A percentile compares a stretch with the other conserved stretches of the same genome.
Conservation (phyloP, 768 basidiomycete species). For the Tylopilus vinaceipallidus region DNA sequence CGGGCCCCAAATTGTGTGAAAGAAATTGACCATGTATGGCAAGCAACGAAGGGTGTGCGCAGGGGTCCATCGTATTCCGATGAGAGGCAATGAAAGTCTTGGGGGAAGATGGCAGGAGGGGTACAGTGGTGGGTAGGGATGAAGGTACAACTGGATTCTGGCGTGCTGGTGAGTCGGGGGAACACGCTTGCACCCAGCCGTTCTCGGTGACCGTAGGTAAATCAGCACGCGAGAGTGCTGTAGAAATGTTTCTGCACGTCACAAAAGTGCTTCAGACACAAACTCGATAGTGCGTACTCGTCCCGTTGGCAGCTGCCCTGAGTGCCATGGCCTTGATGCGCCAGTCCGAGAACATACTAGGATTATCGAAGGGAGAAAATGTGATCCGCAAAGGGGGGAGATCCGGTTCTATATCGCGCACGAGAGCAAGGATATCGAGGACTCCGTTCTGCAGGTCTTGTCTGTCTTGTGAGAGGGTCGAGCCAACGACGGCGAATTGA, state of each 20-base stretch:
- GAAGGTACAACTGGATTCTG: conserved; percentile 32
- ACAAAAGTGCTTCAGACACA: background rate
- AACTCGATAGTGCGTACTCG: conserved; percentile 16
- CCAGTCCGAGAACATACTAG: conserved; percentile 27
- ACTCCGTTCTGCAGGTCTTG: background rate
- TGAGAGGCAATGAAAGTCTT: conserved; percentile 39
- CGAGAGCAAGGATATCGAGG: conserved; percentile 18
- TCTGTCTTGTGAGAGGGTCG: conserved; percentile 7
- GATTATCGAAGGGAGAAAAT: conserved; percentile 31
- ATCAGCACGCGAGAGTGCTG: conserved; percentile 29
- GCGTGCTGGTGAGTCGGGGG: conserved; percentile 25
- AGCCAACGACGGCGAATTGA: conserved; percentile 15
- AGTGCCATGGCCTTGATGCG: conserved; percentile 19
- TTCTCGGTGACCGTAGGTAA: conserved; percentile 33
- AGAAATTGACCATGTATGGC: conserved; percentile 52
- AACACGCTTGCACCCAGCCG: conserved; percentile 25
- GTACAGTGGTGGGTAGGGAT: background rate
- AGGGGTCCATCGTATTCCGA: conserved; percentile 36
- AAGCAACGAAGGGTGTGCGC: conserved; percentile 34
- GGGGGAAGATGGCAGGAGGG: background rate
- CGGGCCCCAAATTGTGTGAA: conserved; percentile 44
- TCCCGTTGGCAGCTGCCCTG: conserved; percentile 29
- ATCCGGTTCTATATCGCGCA: conserved; percentile 27
- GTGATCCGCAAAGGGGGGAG: conserved; percentile 34
- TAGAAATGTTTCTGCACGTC: background rate